A percentile compares a stretch with the other conserved stretches of the same genome.
These are phyloP conservation scores for Candida boleticola DNA, from an alignment of 805 yeast genomes.

Conservation along the genomic window DNA sequence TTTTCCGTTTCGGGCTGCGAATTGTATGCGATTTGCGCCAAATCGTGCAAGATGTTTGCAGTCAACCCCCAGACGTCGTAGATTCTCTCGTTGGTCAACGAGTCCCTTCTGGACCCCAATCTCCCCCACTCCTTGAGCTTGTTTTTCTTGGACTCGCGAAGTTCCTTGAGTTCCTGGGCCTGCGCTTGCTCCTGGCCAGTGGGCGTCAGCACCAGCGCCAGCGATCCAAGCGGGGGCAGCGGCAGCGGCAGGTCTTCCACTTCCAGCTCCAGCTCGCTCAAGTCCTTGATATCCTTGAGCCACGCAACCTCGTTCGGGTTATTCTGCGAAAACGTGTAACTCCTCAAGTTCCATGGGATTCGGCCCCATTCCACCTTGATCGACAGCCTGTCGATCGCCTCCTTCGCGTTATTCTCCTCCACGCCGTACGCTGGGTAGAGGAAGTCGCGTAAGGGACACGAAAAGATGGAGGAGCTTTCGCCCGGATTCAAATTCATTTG, in stretches of 20 bases:
- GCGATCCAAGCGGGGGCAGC: background rate
- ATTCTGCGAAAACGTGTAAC: slow-evolving; percentile 56
- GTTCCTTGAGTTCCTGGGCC: background rate
- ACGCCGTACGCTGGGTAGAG: slow-evolving; percentile 24
- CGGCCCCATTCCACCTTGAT: slow-evolving; percentile 65
- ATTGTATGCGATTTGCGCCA: slow-evolving; percentile 53
- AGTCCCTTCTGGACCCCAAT: slow-evolving; percentile 36
- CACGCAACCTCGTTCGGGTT: slow-evolving; percentile 59
- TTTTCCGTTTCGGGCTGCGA: slow-evolving; percentile 1
- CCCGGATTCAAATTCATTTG: slow-evolving; percentile 66
- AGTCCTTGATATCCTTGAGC: slow-evolving; percentile 55
- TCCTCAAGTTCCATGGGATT: slow-evolving; percentile 61
- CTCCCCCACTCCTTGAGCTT: slow-evolving; percentile 36
- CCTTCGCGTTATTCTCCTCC: slow-evolving; percentile 17
- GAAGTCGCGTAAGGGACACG: slow-evolving; percentile 67
- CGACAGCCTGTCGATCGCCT: slow-evolving; percentile 30
- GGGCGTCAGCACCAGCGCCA: background rate
- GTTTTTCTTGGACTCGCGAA: slow-evolving; percentile 7
- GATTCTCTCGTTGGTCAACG: slow-evolving; percentile 42
- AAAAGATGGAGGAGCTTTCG: slow-evolving; percentile 68
- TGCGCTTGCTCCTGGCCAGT: slow-evolving; percentile 5
- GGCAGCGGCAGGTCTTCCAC: slow-evolving; percentile 3
- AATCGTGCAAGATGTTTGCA: slow-evolving; percentile 72
- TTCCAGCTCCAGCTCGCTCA: slow-evolving; percentile 56
- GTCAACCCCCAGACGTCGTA: slow-evolving; percentile 84